Evolutionary conservation across 306 rosid genomes (phyloP).

Genomic region (Vachellia pachyceras): DNA sequence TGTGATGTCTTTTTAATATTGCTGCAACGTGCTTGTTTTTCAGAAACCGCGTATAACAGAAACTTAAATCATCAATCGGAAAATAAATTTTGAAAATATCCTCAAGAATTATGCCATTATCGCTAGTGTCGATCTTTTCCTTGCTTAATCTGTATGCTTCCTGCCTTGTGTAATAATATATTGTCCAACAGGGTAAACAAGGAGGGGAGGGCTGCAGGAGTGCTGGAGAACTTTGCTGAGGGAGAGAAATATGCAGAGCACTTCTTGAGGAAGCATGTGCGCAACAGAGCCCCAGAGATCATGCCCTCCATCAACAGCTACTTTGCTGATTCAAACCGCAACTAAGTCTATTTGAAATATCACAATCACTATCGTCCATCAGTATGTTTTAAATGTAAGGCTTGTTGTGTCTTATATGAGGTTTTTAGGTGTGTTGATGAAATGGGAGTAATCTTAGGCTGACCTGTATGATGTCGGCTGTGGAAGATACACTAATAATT

Average conservation of each 20-base stretch:
- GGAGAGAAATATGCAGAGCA: conserved; percentile 76
- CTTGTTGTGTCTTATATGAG: conserved; percentile 4
- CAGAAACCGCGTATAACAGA: too few relatives aligned
- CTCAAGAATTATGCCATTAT: background rate
- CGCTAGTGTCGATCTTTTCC: background rate
- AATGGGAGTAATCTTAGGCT: conserved; percentile 28
- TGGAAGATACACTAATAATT: conserved; percentile 36
- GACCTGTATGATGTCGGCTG: conserved; percentile 25
- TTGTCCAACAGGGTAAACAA: conserved; percentile 66
- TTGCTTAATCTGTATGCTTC: background rate
- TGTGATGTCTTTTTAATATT: too few relatives aligned
- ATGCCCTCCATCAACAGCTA: conserved; percentile 72
- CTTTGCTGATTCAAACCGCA: conserved; percentile 69
- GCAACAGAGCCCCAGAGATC: conserved; percentile 73
- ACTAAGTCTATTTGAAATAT: conserved; percentile 40
- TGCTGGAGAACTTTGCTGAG: conserved; percentile 71
- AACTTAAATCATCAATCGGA: too few relatives aligned
- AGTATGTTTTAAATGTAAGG: background rate
- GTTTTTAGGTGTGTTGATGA: conserved; percentile 19
- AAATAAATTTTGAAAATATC: background rate
- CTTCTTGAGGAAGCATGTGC: conserved; percentile 61
- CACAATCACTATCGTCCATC: background rate
- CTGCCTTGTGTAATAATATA: background rate
- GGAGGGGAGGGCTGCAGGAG: conserved; percentile 84
- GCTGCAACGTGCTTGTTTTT: too few relatives aligned